Evolutionary conservation across 2,329 filamentous ascomycete genomes (phyloP), one percentile per base, ranked within the genome.

Genomic region (Neonectria neomacrospora): DNA sequence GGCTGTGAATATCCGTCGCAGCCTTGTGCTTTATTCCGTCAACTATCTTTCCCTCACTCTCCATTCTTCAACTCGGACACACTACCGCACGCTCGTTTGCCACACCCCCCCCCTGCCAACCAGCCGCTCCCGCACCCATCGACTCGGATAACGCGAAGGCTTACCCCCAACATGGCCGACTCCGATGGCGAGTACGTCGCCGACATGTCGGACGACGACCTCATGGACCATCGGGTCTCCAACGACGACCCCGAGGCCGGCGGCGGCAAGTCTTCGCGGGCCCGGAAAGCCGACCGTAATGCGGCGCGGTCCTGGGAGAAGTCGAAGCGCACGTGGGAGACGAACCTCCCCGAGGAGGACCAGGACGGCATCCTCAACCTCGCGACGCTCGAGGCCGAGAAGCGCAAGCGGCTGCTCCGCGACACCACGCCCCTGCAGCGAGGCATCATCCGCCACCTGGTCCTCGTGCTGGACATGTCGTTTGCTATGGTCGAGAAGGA

Each of bases 401-500:
- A 96, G 83, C 88, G 94, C 63, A 80, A 79, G 70, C 92, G 94
- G 71, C 82, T 98, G 65, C 85, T 97, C 65, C 92, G 93, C 78
- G 96, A 99, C 77, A 98, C 96, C 28, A 98, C 95, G 51, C 96
- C 96, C 12, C 83, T 99, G 58, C 96, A 99, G 80, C 88, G 96
- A 71, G 96, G 96, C 66, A 99, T 99, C 73, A 99, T 99, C 79
- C 90, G 96, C n/a, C 95, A 99, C 79, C 82, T 98, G 53, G 89
- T 98, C 60, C 84, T 99, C 22, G 90, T 98, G 41, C 81, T 99
- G 34, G 96, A 99, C 78, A 90, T 98, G 79, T 97, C 93, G 22
- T 91, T 92, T 67, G 93, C 95, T 54, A 99, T 99, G 96, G 80
- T 88, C 5, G 94, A 98, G 79, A 98, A 98, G 79, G 96, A 99